Conservation (phyloP, 176 grass and related monocot species). For the Oryza coarctata region DNA sequence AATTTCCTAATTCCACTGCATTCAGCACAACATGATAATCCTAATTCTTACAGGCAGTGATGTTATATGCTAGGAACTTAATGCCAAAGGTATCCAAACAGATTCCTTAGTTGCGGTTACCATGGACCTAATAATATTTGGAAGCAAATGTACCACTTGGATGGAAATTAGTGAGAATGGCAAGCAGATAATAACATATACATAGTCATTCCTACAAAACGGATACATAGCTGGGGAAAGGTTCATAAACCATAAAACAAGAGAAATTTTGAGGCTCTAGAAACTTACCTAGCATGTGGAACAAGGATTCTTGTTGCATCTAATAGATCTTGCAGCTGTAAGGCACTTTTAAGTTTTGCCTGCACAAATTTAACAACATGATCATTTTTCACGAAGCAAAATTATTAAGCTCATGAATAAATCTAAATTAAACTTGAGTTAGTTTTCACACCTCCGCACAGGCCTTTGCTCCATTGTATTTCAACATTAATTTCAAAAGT, state of each 20-base stretch:
- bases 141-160: conserved; percentile 13
- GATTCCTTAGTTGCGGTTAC: background rate
- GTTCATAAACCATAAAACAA: conserved; percentile 22
- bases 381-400: conserved; percentile 19
- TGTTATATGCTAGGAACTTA: background rate
- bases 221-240: background rate
- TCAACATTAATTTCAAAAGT: conserved; percentile 91
- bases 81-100: conserved; percentile 16
- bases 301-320: conserved; percentile 94
- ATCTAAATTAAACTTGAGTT: background rate
- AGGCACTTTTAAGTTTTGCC: conserved; percentile 95
- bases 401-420: conserved; percentile 31
- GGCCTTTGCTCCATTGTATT: conserved; percentile 94
- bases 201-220: background rate
- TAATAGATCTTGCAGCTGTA: conserved; percentile 97
- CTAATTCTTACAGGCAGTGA: background rate
- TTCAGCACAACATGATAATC: background rate
- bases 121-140: conserved; percentile 29
- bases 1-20: conserved; percentile 7
- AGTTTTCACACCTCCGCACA: conserved; percentile 53
- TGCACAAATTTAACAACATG: conserved; percentile 39
- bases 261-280: conserved; percentile 18
- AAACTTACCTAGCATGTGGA: conserved; percentile 72
- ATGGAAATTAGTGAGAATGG: conserved; percentile 1
- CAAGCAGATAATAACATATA: background rate